A percentile compares a stretch with the other conserved stretches of the same genome.
Evolutionary conservation across 108 stramenopile species (phyloP).

Genomic region (Poteriospumella lacustris): DNA sequence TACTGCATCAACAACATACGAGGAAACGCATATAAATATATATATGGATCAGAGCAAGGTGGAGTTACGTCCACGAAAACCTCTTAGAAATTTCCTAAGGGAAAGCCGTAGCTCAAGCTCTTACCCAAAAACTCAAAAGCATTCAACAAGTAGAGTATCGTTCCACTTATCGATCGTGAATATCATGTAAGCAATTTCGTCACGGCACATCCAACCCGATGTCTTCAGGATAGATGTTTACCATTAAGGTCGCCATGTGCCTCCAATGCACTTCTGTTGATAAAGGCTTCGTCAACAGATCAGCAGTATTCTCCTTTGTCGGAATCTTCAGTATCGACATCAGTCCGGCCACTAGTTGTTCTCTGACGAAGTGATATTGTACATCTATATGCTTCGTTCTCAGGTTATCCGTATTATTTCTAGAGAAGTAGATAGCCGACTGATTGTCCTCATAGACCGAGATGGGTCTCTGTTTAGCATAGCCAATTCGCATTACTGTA

Average conservation of each 20-base stretch:
- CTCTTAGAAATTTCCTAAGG: conserved; percentile 8
- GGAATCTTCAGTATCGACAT: conserved; percentile 7
- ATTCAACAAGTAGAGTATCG: conserved; percentile 3
- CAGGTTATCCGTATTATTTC: neutral
- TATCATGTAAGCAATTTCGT: conserved; percentile 8
- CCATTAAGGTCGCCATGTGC: conserved; percentile 6
- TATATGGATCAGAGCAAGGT: conserved; percentile 7
- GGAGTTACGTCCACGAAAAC: conserved; percentile 6
- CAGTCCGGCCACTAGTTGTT: conserved; percentile 6
- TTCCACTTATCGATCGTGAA: conserved; percentile 7
- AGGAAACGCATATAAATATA: conserved; percentile 9
- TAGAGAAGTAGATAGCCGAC: neutral
- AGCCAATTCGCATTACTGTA: neutral
- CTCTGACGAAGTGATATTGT: neutral
- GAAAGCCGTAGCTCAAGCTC: conserved; percentile 6
- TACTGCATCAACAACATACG: conserved; percentile 7
- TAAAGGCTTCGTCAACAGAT: conserved; percentile 7
- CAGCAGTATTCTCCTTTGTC: conserved; percentile 7
- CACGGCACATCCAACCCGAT: conserved; percentile 6
- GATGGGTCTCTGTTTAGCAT: neutral
- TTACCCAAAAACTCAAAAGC: conserved; percentile 8
- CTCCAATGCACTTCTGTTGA: conserved; percentile 7
- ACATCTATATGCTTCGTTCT: neutral
- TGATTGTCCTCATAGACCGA: neutral
- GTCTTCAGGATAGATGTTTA: conserved; percentile 8